These are phyloP conservation scores for Monosporascus ibericus DNA, from an alignment of 2,329 filamentous ascomycete genomes.

Conservation along the genomic window DNA sequence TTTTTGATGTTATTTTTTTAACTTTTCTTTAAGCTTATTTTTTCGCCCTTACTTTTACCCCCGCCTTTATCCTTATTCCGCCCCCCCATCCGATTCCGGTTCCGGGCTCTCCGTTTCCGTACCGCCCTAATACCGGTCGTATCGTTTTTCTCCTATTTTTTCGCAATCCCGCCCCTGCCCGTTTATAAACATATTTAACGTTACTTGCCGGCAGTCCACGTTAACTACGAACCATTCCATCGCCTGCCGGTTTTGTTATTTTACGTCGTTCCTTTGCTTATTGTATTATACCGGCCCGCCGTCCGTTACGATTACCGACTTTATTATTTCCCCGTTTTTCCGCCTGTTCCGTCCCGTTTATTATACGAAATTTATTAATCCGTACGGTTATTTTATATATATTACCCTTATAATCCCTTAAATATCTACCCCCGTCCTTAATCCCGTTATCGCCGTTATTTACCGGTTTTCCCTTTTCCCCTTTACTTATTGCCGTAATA, in stretches of 20 bases:
- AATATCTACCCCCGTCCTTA: not conserved
- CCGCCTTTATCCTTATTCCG: no score
- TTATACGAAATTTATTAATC: not conserved
- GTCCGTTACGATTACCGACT: not conserved
- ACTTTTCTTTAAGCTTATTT: no score
- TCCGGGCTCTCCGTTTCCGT: no score
- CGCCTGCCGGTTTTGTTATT: slow-evolving; percentile 1
- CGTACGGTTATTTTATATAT: not conserved
- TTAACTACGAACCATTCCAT: not conserved
- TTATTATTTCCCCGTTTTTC: not conserved
- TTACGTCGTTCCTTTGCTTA: not conserved
- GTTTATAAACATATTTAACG: no score
- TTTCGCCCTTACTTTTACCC: no score
- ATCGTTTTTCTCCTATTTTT: no score
- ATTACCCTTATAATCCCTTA: not conserved
- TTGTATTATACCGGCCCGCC: not conserved
- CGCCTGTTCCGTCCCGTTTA: not conserved
- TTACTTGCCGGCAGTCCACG: not conserved
- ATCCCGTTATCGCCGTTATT: not conserved
- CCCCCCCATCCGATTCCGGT: no score
- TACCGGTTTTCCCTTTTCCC: not conserved
- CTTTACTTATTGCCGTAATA: no score
- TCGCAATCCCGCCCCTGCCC: no score
- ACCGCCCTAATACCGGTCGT: no score
- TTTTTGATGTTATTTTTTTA: not conserved